phyloP scores from a whole-genome alignment of 257 asterid genomes.

The Nicotiana tomentosiformis region DNA sequence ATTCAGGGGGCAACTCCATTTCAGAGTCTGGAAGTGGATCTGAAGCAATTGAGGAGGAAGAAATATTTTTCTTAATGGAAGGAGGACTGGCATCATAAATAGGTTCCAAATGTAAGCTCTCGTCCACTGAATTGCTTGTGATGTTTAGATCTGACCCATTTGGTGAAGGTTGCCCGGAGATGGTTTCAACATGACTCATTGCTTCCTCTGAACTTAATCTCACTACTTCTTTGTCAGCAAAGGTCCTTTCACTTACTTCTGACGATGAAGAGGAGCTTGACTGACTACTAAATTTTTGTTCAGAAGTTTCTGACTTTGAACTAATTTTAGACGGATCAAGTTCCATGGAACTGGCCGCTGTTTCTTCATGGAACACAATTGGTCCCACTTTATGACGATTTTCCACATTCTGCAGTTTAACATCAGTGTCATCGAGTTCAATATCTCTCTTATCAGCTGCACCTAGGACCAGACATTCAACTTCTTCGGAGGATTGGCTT shows the following conservation, averaged over 20 bases:
- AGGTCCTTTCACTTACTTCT: slow-evolving; percentile 38
- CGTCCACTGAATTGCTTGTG: slow-evolving; percentile 13
- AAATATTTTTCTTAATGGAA: slow-evolving; percentile 18
- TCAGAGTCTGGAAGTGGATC: slow-evolving; percentile 43
- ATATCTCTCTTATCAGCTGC: slow-evolving; percentile 27
- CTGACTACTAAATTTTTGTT: slow-evolving; percentile 21
- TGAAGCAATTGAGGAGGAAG: slow-evolving; percentile 44
- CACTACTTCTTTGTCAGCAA: slow-evolving; percentile 31
- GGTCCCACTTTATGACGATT: slow-evolving; percentile 5
- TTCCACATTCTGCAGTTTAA: slow-evolving; percentile 9
- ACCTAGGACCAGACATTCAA: slow-evolving; percentile 27
- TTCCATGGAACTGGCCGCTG: neutral
- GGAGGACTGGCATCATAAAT: slow-evolving; percentile 13
- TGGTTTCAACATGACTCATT: slow-evolving; percentile 21
- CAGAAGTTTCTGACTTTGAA: slow-evolving; percentile 14
- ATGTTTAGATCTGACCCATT: slow-evolving; percentile 23
- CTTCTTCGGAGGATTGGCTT: slow-evolving; percentile 58
- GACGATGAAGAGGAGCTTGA: slow-evolving; percentile 62
- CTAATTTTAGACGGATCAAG: slow-evolving; percentile 5
- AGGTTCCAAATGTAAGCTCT: slow-evolving; percentile 14
- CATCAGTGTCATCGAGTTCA: slow-evolving; percentile 17
- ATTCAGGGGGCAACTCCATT: slow-evolving; percentile 20
- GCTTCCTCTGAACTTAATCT: slow-evolving; percentile 25
- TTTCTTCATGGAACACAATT: slow-evolving; percentile 8
- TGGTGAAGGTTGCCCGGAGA: slow-evolving; percentile 24